Evolutionary conservation across 2,329 filamentous ascomycete species (phyloP).

Genomic region (Ophiocordyceps australis): DNA sequence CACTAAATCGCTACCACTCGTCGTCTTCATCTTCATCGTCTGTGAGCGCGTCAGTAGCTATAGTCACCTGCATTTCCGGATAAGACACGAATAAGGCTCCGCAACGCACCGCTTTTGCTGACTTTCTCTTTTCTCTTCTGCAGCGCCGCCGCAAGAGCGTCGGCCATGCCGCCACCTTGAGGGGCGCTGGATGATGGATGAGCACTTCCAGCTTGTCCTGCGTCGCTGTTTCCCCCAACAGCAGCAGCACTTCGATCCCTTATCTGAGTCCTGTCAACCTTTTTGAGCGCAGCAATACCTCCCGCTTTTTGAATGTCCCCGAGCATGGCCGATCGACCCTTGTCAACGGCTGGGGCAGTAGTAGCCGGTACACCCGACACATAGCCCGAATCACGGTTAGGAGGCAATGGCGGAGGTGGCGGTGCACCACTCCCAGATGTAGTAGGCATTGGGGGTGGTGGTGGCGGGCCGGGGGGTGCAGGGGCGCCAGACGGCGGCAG

Average conservation of each 20-base stretch:
- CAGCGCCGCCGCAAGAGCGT: slow-evolving; percentile 61
- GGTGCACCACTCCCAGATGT: slow-evolving; percentile 14
- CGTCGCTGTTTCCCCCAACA: slow-evolving; percentile 32
- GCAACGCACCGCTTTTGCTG: slow-evolving; percentile 72
- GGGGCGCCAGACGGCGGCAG: slow-evolving; percentile 3
- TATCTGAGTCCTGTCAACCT: slow-evolving; percentile 54
- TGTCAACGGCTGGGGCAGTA: slow-evolving; percentile 20
- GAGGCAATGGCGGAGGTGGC: slow-evolving; percentile 33
- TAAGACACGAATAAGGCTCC: slow-evolving; percentile 1
- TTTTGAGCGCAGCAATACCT: slow-evolving; percentile 51
- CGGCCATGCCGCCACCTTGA: slow-evolving; percentile 54
- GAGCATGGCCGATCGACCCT: slow-evolving; percentile 40
- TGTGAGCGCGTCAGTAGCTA: slow-evolving; percentile 13
- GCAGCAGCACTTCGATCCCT: slow-evolving; percentile 50
- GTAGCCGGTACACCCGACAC: slow-evolving; percentile 31
- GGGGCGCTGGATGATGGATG: slow-evolving; percentile 29
- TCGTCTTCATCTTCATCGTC: slow-evolving; percentile 66
- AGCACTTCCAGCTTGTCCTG: slow-evolving; percentile 23
- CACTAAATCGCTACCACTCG: slow-evolving; percentile 32
- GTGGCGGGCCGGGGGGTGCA: slow-evolving; percentile 20
- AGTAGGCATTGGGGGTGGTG: slow-evolving; percentile 15
- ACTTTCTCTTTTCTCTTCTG: slow-evolving; percentile 85
- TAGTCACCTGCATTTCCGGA: neutral
- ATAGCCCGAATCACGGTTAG: slow-evolving; percentile 40
- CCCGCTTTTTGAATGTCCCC: slow-evolving; percentile 56